Evolutionary conservation across 768 basidiomycete species (phyloP).

Genomic region (Lactifluus hygrophoroides): DNA sequence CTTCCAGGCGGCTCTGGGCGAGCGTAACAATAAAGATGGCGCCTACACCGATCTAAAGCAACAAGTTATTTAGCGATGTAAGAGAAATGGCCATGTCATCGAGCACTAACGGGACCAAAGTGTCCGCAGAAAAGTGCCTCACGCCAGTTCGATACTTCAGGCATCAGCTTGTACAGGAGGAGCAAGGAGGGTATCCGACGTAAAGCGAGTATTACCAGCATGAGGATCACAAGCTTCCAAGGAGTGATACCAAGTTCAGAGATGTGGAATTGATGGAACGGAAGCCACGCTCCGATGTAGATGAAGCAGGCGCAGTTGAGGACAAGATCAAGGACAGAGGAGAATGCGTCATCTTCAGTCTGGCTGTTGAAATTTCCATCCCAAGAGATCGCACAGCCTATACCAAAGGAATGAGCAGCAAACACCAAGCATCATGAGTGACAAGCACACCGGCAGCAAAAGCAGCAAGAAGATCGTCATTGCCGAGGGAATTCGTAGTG

Average conservation of each 20-base stretch:
- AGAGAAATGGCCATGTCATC: neutral
- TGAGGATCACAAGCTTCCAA: conserved; percentile 63
- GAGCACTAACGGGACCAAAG: conserved; percentile 48
- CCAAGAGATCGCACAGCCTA: conserved; percentile 87
- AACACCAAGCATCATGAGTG: neutral
- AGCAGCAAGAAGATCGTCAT: conserved; percentile 82
- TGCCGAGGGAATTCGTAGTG: conserved; percentile 70
- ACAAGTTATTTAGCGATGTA: neutral
- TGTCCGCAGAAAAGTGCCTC: conserved; percentile 91
- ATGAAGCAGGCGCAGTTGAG: conserved; percentile 75
- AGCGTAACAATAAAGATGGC: conserved; percentile 82
- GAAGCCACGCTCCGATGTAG: conserved; percentile 84
- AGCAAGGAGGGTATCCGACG: conserved; percentile 78
- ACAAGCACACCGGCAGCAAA: conserved; percentile 61
- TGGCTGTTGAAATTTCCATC: conserved; percentile 76
- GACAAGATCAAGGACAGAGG: conserved; percentile 84
- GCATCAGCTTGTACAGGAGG: conserved; percentile 72
- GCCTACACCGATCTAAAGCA: conserved; percentile 75
- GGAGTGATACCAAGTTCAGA: conserved; percentile 53
- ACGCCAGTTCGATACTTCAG: conserved; percentile 75
- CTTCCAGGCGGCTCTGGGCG: conserved; percentile 53
- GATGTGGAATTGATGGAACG: conserved; percentile 49
- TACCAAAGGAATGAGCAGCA: conserved; percentile 12
- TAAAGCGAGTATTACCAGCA: conserved; percentile 58
- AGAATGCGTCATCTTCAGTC: conserved; percentile 80